Evolutionary conservation across 1,284 basidiomycete genomes (phyloP), one percentile per base, ranked within the genome.

Genomic region (Malassezia brasiliensis): DNA sequence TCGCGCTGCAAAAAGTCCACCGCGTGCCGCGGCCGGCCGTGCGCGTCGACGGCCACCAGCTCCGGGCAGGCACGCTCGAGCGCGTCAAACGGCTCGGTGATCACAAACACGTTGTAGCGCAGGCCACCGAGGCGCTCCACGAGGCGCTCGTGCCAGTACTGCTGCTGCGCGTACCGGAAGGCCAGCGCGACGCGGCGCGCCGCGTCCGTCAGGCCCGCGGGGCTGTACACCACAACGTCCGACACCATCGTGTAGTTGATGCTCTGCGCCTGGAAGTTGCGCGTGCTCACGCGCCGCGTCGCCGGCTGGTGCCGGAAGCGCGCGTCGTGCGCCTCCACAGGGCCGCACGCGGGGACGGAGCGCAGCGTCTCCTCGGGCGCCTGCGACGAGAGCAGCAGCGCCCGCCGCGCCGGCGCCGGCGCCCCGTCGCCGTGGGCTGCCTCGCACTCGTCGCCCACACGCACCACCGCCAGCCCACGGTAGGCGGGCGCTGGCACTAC

Each of bases 21-120:
- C 44, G 76, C 71, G 47, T 75, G 76, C 56, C 75, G 76, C 22
- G 75, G 69, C 2, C 69, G 66, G 20, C 81, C 81, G 34, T 67
- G 60, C 19, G 75, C 74, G 65, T 80, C 78, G 50, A 82, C 72
- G 34, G 79, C 78, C 60, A 83, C 77, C 42, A 83, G 76, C 30
- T 79, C 71, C 0, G 79, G 77, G 63, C 75, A 77, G 39, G 74
- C 52, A 34, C 67, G 66, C 64, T 83, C 79, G 47, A 83, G 79
- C 42, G 76, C 76, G 14, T 74, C 61, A 64, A 83, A 83, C 0
- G 82, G 49, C 78, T 82, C 81, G 45, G 85, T 82, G 15, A 94
- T 80, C 14, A 93, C 81, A 74, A 86, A 93, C 51, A 93, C 89
- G 63, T 89, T 87, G 77, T 94, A 96, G 51, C 79, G 73, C 83